Percentiles rank a stretch among this genome's conserved stretches.
Evolutionary conservation across 257 asterid genomes (phyloP).

Genomic region (Craterostigma plantagineum): DNA sequence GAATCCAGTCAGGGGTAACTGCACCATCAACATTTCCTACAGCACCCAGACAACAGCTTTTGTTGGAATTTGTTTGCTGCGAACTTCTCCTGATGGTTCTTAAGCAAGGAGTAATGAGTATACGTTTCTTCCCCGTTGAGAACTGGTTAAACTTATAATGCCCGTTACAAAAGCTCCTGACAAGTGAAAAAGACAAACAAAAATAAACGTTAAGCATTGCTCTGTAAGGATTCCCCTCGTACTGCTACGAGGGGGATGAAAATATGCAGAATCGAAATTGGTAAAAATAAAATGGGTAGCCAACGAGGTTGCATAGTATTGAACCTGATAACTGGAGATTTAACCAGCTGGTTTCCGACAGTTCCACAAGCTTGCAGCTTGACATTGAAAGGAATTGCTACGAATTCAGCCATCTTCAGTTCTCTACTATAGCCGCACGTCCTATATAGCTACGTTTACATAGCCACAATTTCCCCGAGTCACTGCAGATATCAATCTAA

Average conservation of each 20-base stretch:
- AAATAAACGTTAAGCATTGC: neutral
- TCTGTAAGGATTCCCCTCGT: too few relatives aligned
- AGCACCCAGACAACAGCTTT: constrained; percentile 38
- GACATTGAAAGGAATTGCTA: constrained; percentile 22
- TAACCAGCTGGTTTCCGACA: constrained; percentile 15
- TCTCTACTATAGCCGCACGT: neutral
- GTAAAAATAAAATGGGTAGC: neutral
- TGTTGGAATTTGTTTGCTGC: constrained; percentile 14
- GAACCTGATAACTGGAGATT: neutral
- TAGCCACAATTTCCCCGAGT: too few relatives aligned
- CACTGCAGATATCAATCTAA: too few relatives aligned
- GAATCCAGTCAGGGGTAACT: constrained; percentile 38
- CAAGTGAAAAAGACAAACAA: constrained; percentile 3
- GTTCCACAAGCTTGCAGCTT: constrained; percentile 32
- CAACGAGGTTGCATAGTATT: neutral
- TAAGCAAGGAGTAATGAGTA: constrained; percentile 13
- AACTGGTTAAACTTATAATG: constrained; percentile 12
- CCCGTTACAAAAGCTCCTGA: constrained; percentile 22
- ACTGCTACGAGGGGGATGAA: too few relatives aligned
- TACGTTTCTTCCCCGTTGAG: constrained; percentile 16
- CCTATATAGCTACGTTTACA: too few relatives aligned
- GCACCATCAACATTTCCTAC: constrained; percentile 33
- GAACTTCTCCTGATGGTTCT: constrained; percentile 13
- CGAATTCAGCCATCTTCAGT: constrained; percentile 35
- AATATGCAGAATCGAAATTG: neutral